Percentiles rank a stretch among this genome's conserved stretches.
phyloP scores from a whole-genome alignment of 2,329 filamentous ascomycete genomes.

The Beauveria bassiana region DNA sequence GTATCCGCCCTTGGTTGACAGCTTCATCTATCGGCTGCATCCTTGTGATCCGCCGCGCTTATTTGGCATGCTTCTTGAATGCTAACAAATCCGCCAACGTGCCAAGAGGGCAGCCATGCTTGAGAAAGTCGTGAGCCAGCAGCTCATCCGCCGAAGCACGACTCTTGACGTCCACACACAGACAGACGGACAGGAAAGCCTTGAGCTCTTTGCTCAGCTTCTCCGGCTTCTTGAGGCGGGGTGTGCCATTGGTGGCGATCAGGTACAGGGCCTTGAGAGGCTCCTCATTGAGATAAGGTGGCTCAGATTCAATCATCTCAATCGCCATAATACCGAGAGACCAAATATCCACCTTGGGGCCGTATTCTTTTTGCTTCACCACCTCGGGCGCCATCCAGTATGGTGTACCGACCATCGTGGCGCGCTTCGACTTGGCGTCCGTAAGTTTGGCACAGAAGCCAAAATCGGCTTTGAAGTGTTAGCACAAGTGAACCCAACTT shows the following conservation, averaged over 20 bases:
- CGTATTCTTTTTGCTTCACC: constrained; percentile 98
- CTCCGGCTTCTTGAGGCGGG: constrained; percentile 94
- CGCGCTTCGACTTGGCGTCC: constrained; percentile 91
- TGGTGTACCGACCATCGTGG: constrained; percentile 97
- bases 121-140: constrained; percentile 86
- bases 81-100: constrained; percentile 82
- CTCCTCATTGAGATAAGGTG: constrained; percentile 95
- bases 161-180: constrained; percentile 94
- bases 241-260: constrained; percentile 96
- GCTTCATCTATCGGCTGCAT: background rate
- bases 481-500: constrained; percentile 16
- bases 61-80: constrained; percentile 71
- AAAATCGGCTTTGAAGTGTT: constrained; percentile 71
- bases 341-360: constrained; percentile 98
- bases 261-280: constrained; percentile 94
- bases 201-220: constrained; percentile 97
- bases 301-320: constrained; percentile 99
- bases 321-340: constrained; percentile 99
- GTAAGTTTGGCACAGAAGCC: constrained; percentile 98
- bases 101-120: constrained; percentile 75
- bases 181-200: constrained; percentile 89
- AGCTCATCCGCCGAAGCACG: constrained; percentile 87
- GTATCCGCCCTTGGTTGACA: background rate
- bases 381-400: constrained; percentile 99
- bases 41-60: constrained; percentile 17